Evolutionary conservation across 345 rosid species (phyloP).

Genomic region (Dipteronia sinensis): DNA sequence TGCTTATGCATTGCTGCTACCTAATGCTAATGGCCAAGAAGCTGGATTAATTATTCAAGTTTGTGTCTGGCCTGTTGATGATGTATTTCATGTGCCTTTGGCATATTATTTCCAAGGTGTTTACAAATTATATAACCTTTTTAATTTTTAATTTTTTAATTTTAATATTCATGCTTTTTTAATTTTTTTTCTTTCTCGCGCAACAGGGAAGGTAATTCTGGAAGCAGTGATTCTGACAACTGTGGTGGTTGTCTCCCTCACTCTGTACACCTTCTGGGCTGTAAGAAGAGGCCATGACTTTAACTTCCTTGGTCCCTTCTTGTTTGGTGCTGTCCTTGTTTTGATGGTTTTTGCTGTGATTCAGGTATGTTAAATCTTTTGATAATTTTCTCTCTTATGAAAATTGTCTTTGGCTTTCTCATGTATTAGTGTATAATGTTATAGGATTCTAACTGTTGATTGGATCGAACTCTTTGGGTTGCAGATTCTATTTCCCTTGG

Average conservation of each 20-base stretch:
- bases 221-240: slow-evolving; percentile 78
- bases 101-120: too few relatives aligned
- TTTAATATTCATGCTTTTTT: background rate
- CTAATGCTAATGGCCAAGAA: background rate
- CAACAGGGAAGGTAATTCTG: slow-evolving; percentile 75
- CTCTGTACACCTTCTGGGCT: slow-evolving; percentile 95
- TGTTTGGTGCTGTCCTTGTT: slow-evolving; percentile 72
- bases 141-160: background rate
- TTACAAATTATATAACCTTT: background rate
- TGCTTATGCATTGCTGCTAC: background rate
- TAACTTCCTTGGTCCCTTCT: slow-evolving; percentile 87
- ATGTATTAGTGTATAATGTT: too few relatives aligned
- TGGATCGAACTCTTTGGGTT: slow-evolving; percentile 18
- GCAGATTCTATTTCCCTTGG: slow-evolving; percentile 80
- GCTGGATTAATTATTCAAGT: background rate
- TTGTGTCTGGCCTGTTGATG: background rate
- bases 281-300: slow-evolving; percentile 87
- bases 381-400: background rate
- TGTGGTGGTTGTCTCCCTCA: slow-evolving; percentile 73
- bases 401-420: too few relatives aligned
- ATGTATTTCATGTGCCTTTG: background rate
- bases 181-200: background rate
- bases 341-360: slow-evolving; percentile 70
- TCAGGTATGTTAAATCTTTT: slow-evolving; percentile 46
- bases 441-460: background rate